A percentile compares a stretch with the other conserved stretches of the same genome.
These are phyloP conservation scores for Amanita thiersii DNA, from an alignment of 768 basidiomycete genomes.

Conservation along the genomic window DNA sequence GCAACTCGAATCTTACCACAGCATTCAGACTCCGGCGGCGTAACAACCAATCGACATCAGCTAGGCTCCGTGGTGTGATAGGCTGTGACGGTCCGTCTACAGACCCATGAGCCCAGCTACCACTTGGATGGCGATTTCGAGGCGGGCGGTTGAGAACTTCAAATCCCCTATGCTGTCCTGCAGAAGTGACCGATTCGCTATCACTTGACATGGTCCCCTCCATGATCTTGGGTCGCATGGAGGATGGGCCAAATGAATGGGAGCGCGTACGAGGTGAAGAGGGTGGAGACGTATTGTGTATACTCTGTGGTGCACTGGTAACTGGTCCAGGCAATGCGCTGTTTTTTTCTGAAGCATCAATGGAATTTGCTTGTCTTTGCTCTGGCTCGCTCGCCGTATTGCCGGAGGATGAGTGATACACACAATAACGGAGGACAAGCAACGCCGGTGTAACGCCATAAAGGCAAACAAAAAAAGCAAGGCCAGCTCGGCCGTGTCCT, in stretches of 20 bases:
- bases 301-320: constrained; percentile 27
- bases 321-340: constrained; percentile 19
- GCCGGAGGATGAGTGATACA: constrained; percentile 6
- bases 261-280: constrained; percentile 35
- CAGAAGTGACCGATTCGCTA: constrained; percentile 36
- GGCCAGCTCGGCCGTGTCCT: constrained; percentile 53
- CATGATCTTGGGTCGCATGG: constrained; percentile 28
- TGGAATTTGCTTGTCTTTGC: constrained; percentile 14
- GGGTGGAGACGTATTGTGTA: constrained; percentile 32
- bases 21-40: constrained; percentile 63
- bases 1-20: constrained; percentile 40
- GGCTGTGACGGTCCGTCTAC: constrained; percentile 13
- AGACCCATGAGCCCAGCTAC: constrained; percentile 18
- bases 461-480: constrained; percentile 54
- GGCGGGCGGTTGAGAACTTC: constrained; percentile 45
- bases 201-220: constrained; percentile 39
- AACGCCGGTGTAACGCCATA: constrained; percentile 45
- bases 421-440: constrained; percentile 20
- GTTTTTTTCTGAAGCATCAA: constrained; percentile 22
- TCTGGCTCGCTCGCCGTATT: constrained; percentile 12
- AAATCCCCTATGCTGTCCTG: constrained; percentile 32
- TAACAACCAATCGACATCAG: constrained; percentile 74
- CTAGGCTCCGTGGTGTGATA: constrained; percentile 42
- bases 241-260: constrained; percentile 42
- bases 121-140: constrained; percentile 24